phyloP scores from a whole-genome alignment of 192 early-diverging fungal species.

The Backusella australiensis region DNA sequence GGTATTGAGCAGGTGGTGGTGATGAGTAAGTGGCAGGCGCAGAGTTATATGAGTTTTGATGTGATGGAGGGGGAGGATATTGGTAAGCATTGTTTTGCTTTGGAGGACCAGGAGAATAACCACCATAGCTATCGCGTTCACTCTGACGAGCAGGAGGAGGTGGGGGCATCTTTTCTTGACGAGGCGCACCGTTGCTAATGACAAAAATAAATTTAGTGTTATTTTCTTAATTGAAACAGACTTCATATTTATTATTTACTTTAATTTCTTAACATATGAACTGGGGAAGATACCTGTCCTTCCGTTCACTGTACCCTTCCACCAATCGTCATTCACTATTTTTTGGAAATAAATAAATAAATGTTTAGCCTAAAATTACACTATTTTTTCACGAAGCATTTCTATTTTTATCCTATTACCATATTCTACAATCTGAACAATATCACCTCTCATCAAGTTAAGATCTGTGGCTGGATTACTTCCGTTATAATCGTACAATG shows the following conservation, averaged over 20 bases:
- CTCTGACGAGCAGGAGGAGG: neutral
- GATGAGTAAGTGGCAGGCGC: neutral
- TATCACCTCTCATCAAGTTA: conserved; percentile 57
- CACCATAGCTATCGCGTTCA: neutral
- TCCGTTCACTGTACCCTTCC: conserved; percentile 29
- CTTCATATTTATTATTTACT: conserved; percentile 18
- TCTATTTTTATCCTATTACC: conserved; percentile 16
- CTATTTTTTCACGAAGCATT: neutral
- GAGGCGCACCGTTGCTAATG: neutral
- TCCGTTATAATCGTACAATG: conserved; percentile 64
- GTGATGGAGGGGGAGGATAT: neutral
- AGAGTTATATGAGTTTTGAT: neutral
- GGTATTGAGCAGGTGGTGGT: neutral
- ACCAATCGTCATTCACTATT: conserved; percentile 41
- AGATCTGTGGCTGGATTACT: conserved; percentile 53
- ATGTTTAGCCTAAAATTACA: neutral
- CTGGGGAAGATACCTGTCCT: conserved; percentile 33
- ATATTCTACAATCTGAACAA: conserved; percentile 47
- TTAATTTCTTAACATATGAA: conserved; percentile 24
- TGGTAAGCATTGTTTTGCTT: neutral
- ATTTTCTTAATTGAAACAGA: neutral
- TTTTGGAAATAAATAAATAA: neutral
- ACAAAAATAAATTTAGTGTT: neutral
- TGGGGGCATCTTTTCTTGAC: neutral
- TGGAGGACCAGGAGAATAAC: neutral